Evolutionary conservation across 139 green algal genomes (phyloP).

Genomic region (Chlamydomonas asymmetrica): DNA sequence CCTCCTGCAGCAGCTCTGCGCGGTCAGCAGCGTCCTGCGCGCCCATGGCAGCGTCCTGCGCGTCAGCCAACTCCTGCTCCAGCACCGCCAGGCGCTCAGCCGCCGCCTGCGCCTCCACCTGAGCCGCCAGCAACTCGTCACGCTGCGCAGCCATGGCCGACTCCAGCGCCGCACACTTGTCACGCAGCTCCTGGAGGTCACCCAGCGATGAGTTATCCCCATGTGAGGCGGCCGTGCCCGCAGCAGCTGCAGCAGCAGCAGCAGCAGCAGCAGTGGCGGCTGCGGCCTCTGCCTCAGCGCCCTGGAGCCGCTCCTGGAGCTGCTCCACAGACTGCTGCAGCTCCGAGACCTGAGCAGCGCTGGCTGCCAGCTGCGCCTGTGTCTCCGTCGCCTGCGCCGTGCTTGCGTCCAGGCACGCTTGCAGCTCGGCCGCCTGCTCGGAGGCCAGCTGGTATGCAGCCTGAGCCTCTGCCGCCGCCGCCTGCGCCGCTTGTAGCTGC

Average conservation of each 20-base stretch:
- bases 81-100: conserved; percentile 10
- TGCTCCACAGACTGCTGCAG: neutral
- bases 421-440: neutral
- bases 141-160: conserved; percentile 1
- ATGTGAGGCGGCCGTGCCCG: no score
- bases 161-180: neutral
- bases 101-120: no score
- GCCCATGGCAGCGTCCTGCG: conserved; percentile 8
- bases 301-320: no score
- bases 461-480: neutral
- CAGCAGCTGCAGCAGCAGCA: no score
- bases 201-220: no score
- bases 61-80: conserved; percentile 19
- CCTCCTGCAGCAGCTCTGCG: conserved; percentile 18
- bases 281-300: no score
- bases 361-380: neutral
- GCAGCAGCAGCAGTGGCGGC: no score
- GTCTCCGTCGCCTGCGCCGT: no score
- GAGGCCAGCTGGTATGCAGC: neutral
- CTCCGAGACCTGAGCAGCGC: neutral
- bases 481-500: neutral
- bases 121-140: neutral
- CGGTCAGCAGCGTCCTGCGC: conserved; percentile 10
- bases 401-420: neutral
- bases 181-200: no score